A percentile compares a stretch with the other conserved stretches of the same genome.
Evolutionary conservation across 345 rosid genomes (phyloP).

Genomic region (Brassica nigra): DNA sequence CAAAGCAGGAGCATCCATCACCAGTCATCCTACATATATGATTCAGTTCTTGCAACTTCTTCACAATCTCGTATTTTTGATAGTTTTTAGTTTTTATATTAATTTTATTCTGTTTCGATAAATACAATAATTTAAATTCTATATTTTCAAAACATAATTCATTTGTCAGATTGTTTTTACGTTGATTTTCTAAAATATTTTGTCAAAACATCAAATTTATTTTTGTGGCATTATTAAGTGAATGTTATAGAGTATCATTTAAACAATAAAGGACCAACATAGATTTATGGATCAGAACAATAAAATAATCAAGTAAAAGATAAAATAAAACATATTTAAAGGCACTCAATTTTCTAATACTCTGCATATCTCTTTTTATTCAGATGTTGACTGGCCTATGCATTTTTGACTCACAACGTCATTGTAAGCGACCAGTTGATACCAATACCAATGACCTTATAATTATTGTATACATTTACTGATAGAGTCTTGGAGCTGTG

Average conservation of each 20-base stretch:
- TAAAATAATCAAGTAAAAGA: background rate
- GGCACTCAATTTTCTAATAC: background rate
- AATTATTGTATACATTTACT: background rate
- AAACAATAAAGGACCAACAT: no score
- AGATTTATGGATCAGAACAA: background rate
- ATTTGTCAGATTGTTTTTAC: background rate
- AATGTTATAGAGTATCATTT: background rate
- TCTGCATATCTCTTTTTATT: background rate
- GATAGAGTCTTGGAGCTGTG: no score
- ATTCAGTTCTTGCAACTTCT: background rate
- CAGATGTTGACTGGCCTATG: background rate
- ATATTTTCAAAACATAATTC: background rate
- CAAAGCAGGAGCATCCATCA: conserved; percentile 30
- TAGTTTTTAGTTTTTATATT: background rate
- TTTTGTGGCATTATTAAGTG: background rate
- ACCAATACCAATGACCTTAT: background rate
- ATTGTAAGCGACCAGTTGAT: background rate
- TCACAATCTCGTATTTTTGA: background rate
- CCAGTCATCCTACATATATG: background rate
- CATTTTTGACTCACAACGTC: background rate
- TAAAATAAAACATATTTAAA: background rate
- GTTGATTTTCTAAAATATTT: background rate
- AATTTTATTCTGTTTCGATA: background rate
- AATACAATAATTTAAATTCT: no score
- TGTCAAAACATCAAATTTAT: background rate